phyloP scores from a whole-genome alignment of 345 rosid species.

The Boechera retrofracta region DNA sequence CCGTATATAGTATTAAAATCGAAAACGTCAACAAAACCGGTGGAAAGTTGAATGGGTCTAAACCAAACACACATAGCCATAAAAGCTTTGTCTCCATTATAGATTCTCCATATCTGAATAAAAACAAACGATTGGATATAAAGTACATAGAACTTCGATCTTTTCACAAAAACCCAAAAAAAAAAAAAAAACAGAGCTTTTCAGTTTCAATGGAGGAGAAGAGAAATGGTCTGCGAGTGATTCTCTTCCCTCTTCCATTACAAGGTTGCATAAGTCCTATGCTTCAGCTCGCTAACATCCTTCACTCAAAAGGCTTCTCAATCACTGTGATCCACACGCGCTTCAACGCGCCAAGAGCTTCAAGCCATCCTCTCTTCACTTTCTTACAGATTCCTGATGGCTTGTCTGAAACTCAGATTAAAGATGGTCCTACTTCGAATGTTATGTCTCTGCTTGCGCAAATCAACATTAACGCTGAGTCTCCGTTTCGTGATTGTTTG shows the following conservation, averaged over 20 bases:
- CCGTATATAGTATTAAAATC: slow-evolving; percentile 9
- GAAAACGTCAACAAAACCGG: slow-evolving; percentile 34
- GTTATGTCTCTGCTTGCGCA: slow-evolving; percentile 41
- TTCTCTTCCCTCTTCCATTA: slow-evolving; percentile 65
- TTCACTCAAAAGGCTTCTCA: slow-evolving; percentile 50
- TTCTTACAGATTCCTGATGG: slow-evolving; percentile 39
- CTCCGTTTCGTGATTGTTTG: slow-evolving; percentile 41
- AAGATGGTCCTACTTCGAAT: slow-evolving; percentile 16
- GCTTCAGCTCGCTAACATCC: slow-evolving; percentile 71
- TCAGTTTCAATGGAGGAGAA: slow-evolving; percentile 39
- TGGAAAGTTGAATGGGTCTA: slow-evolving; percentile 37
- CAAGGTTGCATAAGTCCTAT: slow-evolving; percentile 72
- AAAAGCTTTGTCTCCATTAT: slow-evolving; percentile 31
- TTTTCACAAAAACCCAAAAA: slow-evolving; percentile 15
- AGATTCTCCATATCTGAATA: slow-evolving; percentile 41
- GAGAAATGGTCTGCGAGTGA: slow-evolving; percentile 39
- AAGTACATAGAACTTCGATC: slow-evolving; percentile 20
- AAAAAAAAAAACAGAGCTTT: not conserved
- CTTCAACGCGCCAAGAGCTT: slow-evolving; percentile 44
- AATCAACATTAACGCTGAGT: slow-evolving; percentile 18
- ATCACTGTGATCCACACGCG: slow-evolving; percentile 60
- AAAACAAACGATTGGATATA: slow-evolving; percentile 18
- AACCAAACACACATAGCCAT: slow-evolving; percentile 38
- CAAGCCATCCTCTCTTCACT: slow-evolving; percentile 33
- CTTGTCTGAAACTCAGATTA: slow-evolving; percentile 41